Evolutionary conservation across 2,329 filamentous ascomycete species (phyloP).

Genomic region (Phaeosphaeriaceae sp.): DNA sequence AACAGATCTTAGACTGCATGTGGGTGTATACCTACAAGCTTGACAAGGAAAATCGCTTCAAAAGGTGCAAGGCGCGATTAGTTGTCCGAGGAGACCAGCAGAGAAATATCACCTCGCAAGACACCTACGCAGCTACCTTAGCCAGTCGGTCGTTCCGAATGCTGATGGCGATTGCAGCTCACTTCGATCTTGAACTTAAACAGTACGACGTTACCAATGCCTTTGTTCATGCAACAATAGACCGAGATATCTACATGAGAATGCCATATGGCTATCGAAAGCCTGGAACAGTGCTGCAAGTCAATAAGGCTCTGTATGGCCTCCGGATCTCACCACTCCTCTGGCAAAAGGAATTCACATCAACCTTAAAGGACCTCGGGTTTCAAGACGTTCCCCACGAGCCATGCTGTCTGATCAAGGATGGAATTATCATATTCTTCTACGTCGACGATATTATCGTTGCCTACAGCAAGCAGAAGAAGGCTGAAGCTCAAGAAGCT

Average conservation of each 20-base stretch:
- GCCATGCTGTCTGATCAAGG: constrained; percentile 1
- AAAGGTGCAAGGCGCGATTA: constrained; percentile 9
- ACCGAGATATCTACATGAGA: too few relatives aligned
- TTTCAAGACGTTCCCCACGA: neutral
- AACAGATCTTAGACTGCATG: constrained; percentile 2
- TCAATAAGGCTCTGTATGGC: too few relatives aligned
- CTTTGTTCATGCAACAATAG: neutral
- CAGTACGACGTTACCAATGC: too few relatives aligned
- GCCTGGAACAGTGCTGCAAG: too few relatives aligned
- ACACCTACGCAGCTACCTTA: too few relatives aligned
- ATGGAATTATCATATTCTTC: neutral
- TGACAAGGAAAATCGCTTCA: constrained; percentile 5
- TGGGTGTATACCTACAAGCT: constrained; percentile 4
- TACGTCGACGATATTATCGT: too few relatives aligned
- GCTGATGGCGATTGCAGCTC: neutral
- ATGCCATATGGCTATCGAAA: too few relatives aligned
- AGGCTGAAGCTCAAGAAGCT: neutral
- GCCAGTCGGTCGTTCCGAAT: neutral
- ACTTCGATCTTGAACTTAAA: neutral
- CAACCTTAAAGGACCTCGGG: neutral
- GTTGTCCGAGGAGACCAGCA: neutral
- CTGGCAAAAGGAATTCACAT: too few relatives aligned
- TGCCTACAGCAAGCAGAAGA: too few relatives aligned
- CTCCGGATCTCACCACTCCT: too few relatives aligned
- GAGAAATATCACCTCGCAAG: too few relatives aligned